These are phyloP conservation scores for Kodamaea kakaduensis DNA, from an alignment of 805 yeast species.

Conservation along the genomic window DNA sequence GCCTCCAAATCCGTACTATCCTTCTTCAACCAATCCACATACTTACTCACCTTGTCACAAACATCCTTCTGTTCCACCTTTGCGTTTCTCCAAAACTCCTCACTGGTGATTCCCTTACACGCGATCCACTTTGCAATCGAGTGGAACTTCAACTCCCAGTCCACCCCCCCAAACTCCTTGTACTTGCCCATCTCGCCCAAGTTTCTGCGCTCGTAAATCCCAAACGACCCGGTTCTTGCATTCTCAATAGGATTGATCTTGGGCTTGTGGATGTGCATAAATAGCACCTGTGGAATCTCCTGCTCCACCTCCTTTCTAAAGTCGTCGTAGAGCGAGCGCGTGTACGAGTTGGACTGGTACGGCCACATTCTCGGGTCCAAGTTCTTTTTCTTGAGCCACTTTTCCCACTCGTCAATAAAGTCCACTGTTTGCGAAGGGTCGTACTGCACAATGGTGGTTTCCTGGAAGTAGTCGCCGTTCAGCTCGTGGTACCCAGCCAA, in stretches of 20 bases:
- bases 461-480: constrained; percentile 13
- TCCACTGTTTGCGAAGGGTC: constrained; percentile 16
- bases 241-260: constrained; percentile 17
- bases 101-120: constrained; percentile 19
- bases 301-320: constrained; percentile 9
- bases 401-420: constrained; percentile 23
- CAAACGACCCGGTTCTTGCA: constrained; percentile 10
- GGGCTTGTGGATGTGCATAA: constrained; percentile 22
- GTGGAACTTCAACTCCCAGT: constrained; percentile 25
- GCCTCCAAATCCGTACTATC: constrained; percentile 16
- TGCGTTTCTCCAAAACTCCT: constrained; percentile 18
- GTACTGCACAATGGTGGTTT: constrained; percentile 22
- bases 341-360: constrained; percentile 14
- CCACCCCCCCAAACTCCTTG: constrained; percentile 16
- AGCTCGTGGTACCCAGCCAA: constrained; percentile 17
- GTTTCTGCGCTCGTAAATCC: constrained; percentile 17
- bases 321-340: constrained; percentile 13
- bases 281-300: constrained; percentile 14
- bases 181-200: constrained; percentile 18
- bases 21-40: constrained; percentile 21
- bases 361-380: constrained; percentile 17
- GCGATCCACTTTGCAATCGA: constrained; percentile 23
- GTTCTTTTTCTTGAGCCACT: constrained; percentile 20
- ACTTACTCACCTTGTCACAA: constrained; percentile 19
- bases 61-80: constrained; percentile 14